Evolutionary conservation across 495 filamentous ascomycete species (phyloP), one percentile per base, ranked within the genome.

Genomic region (Aspergillus wentii): DNA sequence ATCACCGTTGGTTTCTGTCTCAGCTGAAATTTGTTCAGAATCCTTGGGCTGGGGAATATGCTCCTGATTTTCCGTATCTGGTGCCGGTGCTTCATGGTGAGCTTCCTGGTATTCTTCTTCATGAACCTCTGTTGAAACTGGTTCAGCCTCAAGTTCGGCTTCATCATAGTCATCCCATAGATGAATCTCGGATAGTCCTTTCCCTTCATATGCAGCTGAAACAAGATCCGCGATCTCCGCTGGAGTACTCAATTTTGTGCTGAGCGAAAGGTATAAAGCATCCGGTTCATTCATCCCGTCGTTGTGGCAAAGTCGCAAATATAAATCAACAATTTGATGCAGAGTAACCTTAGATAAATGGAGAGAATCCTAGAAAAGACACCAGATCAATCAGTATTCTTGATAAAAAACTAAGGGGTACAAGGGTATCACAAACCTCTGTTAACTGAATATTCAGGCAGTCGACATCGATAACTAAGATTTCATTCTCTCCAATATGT

Each of bases 381-480:
- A 41, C n/a, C n/a, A n/a, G n/a, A n/a, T n/a, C n/a, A n/a, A 33
- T 68, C 49, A 61, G 69, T 54, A 58, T 61, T 39, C 2, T 57
- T n/a, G n/a, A n/a, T n/a, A n/a, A n/a, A n/a, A n/a, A n/a, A n/a
- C n/a, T n/a, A n/a, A n/a, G n/a, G n/a, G n/a, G n/a, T n/a, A n/a
- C n/a, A n/a, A n/a, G n/a, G 5, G 10, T 10, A n/a, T 17, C 7
- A 45, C 73, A 73, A 70, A 85, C 85, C 73, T 92, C 85, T 43
- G 72, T 76, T 56, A 87, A 66, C 46, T 84, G 74, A 22, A 94
- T 67, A 45, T 75, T 81, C 39, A 92, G 64, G 17, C 76, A 64
- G 13, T 81, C 76, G 38, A 94, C 68, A 32, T 78, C 71, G 40
- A 92, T 63, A 17, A 80, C 68, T 30, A 94, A 59, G 42, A 89